Base-by-base conservation (phyloP, 225 moss, liverwort and hornwort genomes). In the Antitrichia curtipendula region DNA sequence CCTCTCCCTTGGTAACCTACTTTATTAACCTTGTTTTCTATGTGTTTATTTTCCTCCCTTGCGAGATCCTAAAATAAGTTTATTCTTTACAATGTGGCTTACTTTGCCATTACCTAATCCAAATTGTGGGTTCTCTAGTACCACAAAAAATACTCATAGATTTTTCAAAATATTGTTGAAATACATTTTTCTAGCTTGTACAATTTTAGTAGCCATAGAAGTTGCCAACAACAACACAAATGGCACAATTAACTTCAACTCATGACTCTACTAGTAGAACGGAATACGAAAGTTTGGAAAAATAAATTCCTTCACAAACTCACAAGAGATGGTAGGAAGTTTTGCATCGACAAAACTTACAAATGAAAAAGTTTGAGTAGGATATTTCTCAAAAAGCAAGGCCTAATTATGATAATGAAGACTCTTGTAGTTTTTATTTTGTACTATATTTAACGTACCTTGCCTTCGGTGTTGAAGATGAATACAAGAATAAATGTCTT, bases 1-100 rank as follows among this genome's bases (percentile, higher is more conserved):
- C 10, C 8, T 43, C 2, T 1, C 6, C 3, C 1, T 27, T 10
- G 2, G 2, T 43, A 17, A 16, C 8, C 1, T 9, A 0, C 6
- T 43, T 27, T 43, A 27, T 2, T 27, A 43, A 25, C 24, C 3
- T 43, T 27, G 1, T 16, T 16, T 28, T 2, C 0, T 28, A 0
- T 45, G 0, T 72, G 4, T 29, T 47, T 10, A 45, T 27, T 71
- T 2, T 16, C 9, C 27, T 71, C 43, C 9, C 17, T 72, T 3
- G 6, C 8, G 8, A 70, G 3, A 41, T 70, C 3, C 17, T 72
- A 72, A 17, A 2, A 10, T 29, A 47, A 4, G 0, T 73, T 47
- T 47, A 31, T 47, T 71, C 71, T 28, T 73, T 0, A 73, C 31
- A 73, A 47, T 9, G 17, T 47, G 16, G 28, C 10, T 10, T 40